Conservation (phyloP, 164 flowering plant species). For the Macadamia integrifolia region DNA sequence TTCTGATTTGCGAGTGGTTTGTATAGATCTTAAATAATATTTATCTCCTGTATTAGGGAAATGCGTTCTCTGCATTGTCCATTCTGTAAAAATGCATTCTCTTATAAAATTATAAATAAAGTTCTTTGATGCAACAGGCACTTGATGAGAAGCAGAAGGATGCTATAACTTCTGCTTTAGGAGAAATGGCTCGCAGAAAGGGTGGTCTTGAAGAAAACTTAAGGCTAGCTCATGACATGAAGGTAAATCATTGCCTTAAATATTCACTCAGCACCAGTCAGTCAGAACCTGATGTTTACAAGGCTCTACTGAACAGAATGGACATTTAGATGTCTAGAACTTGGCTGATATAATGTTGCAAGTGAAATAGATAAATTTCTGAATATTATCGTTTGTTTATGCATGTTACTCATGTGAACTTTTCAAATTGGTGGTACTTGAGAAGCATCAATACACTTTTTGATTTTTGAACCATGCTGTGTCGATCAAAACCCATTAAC, state of each 20-base stretch:
- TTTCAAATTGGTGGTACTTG: no score
- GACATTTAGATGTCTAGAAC: not conserved
- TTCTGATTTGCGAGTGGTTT: slow-evolving; percentile 78
- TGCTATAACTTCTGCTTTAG: slow-evolving; percentile 48
- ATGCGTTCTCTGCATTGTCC: not conserved
- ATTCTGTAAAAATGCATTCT: not conserved
- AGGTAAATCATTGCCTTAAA: slow-evolving; percentile 39
- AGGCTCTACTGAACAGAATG: not conserved
- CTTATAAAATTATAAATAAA: slow-evolving; percentile 7
- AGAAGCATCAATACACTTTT: no score
- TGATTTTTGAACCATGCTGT: no score
- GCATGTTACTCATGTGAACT: no score
- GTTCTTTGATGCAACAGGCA: slow-evolving; percentile 39
- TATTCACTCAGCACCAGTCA: not conserved
- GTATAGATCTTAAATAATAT: slow-evolving; percentile 11
- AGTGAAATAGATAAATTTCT: not conserved
- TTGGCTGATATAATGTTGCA: not conserved
- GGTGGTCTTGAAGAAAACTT: slow-evolving; percentile 70
- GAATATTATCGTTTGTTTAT: not conserved
- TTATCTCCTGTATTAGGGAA: not conserved
- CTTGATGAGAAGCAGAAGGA: slow-evolving; percentile 81
- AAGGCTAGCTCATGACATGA: slow-evolving; percentile 58
- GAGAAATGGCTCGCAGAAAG: slow-evolving; percentile 68
- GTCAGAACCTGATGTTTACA: not conserved
- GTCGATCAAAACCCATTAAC: no score